A percentile compares a stretch with the other conserved stretches of the same genome.
phyloP scores from a whole-genome alignment of 208 protist species.

The Acanthamoeba castellanii region DNA sequence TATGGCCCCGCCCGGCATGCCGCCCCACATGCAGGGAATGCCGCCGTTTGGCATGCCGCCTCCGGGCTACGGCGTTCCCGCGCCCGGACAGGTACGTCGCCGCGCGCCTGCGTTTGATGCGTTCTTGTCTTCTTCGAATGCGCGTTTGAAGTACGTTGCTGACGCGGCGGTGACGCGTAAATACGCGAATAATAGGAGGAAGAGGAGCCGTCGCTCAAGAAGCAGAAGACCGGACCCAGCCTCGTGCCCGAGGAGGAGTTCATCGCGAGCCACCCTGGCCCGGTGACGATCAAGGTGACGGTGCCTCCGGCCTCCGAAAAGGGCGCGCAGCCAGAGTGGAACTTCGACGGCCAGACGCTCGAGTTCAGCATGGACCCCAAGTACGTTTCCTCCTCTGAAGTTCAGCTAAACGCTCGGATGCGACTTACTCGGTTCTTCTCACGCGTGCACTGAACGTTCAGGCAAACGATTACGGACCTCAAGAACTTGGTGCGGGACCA shows the following conservation, averaged over 20 bases:
- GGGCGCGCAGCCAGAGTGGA: slow-evolving; percentile 62
- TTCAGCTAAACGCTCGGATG: no score
- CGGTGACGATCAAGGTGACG: slow-evolving; percentile 24
- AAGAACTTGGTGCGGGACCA: slow-evolving; percentile 76
- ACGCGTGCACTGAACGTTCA: neutral
- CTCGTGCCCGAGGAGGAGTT: slow-evolving; percentile 74
- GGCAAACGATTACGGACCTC: neutral
- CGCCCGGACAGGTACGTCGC: neutral
- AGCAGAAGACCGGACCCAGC: slow-evolving; percentile 66
- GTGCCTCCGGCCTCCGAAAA: neutral
- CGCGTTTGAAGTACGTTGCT: no score
- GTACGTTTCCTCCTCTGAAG: neutral
- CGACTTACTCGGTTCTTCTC: neutral
- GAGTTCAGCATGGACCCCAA: slow-evolving; percentile 47
- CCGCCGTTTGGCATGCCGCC: neutral
- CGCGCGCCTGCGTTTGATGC: neutral
- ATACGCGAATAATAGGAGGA: neutral
- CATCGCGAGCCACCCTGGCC: slow-evolving; percentile 67
- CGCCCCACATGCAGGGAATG: neutral
- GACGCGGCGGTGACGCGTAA: neutral
- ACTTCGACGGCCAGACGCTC: slow-evolving; percentile 72
- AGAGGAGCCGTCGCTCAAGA: slow-evolving; percentile 64
- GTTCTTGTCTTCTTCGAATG: no score
- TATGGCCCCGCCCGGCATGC: slow-evolving; percentile 11
- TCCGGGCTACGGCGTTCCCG: neutral